Base-by-base conservation (phyloP, 2,329 filamentous ascomycete genomes). In the Curvularia sp. region DNA sequence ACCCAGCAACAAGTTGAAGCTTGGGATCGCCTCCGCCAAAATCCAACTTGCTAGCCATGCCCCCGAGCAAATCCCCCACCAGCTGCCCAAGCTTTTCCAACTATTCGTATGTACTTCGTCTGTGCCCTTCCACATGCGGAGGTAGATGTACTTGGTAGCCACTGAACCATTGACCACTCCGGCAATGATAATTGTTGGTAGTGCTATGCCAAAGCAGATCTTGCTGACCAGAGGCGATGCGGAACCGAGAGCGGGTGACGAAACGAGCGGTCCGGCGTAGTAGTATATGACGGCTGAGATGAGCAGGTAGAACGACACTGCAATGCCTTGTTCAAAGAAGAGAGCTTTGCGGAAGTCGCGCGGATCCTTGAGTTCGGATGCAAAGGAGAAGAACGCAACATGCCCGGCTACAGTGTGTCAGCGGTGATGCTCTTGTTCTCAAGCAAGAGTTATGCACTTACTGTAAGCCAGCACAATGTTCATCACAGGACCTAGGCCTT, bases 381-480 rank as follows among this genome's bases (percentile, higher is more conserved):
- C 86, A 71, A 91, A 84, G 61, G 81, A 82, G 74, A 89, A 89
- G 78, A 90, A 90, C 61, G 86, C 87, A n/a, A 87, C 85, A 68
- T 89, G 87, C 33, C 86, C 86, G 53, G 77, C 79, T 75, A 22
- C 3, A 28, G 15, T 30, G 8, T 0, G 39, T 63, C 13, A 62
- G 53, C 18, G 31, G 22, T 26, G 4, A 12, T 8, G 28, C 18
- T 28, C 5, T n/a, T 28, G n/a, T 33, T 18, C 5, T 15, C 18
- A 48, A 48, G 28, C 10, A 22, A 30, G 44, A 33, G 4, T 24
- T 5, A 33, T 33, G 18, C 13, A 65, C 69, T 53, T 68, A 73
- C 85, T 85, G 78, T 89, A 92, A 55, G 89, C 88, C 60, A 92
- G 86, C 60, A 90, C 82, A 53, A 92, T 91, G 78, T 91, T 91